Base-by-base conservation (phyloP, 441 rosid species). In the Adansonia grandidieri region DNA sequence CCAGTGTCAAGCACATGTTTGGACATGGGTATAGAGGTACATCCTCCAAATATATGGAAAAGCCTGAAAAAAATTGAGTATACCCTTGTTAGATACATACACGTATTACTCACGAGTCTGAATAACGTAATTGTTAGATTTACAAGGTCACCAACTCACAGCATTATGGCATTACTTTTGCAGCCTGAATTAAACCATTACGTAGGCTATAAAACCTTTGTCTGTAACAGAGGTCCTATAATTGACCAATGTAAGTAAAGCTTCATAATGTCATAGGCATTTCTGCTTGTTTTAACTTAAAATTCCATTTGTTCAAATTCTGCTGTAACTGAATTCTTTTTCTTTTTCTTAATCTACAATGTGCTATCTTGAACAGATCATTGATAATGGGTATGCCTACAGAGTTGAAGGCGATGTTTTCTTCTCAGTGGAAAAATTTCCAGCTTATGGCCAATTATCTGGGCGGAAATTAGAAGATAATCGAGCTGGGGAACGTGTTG, bases 401-500 rank as follows among this genome's bases (percentile, higher is more conserved):
- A 79, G 74, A 84, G 84, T 95, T 77, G 95, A 85, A 76, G 93
- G 95, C 53, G 98, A 95, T 72, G 85, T 95, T 44, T 93, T 86
- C 88, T 95, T 93, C 88, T 88, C 92, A 9, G 98, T 93, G 1
- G 96, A 90, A 73, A 88, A 86, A 10, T 87, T 86, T 80, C 92
- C 92, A 9, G 86, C 88, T 14, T 93, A 95, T 76, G 98, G 98
- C 66, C 80, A 66, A 74, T 86, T 95, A 78, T 95, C 98, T 79
- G 97, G 98, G 72, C 80, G 98, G 58, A 95, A 88, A 75, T 82
- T 91, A 79, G 98, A 90, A 81, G 98, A 95, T 77, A 95, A 95
- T 80, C 90, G 98, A 72, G 97, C 97, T 51, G 98, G 98, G 68
- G 98, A 93, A 84, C 91, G 96, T 78, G 96, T 95, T 62, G 88